These are phyloP conservation scores for Rhodosporidiobolus sp. DNA, from an alignment of 768 basidiomycete genomes.

Conservation along the genomic window DNA sequence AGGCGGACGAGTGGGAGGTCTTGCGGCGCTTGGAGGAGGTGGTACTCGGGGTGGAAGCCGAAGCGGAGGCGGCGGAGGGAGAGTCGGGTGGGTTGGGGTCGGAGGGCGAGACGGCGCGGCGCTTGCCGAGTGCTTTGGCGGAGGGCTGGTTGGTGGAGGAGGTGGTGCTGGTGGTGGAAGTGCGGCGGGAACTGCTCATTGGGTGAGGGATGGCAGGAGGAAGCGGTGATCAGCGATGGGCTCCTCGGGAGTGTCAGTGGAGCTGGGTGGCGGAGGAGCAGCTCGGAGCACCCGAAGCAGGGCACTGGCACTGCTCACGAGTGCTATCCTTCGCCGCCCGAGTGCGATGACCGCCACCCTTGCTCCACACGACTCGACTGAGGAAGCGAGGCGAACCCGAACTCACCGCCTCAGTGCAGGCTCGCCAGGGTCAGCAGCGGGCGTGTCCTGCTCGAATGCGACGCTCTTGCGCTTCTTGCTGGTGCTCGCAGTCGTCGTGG, in stretches of 20 bases:
- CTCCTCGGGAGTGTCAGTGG: no score
- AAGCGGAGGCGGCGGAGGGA: background rate
- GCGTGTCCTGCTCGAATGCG: background rate
- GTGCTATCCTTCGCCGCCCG: no score
- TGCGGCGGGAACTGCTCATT: conserved; percentile 16
- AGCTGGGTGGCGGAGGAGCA: background rate
- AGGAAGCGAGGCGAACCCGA: no score
- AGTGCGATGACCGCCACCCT: background rate
- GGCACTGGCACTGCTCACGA: no score
- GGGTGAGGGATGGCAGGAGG: background rate
- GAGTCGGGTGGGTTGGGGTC: background rate
- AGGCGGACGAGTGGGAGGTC: background rate
- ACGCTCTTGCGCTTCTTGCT: conserved; percentile 13
- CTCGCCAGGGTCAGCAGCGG: background rate
- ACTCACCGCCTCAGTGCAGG: conserved; percentile 6
- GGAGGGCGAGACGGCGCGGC: conserved; percentile 40
- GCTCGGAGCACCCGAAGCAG: background rate
- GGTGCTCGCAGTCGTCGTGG: background rate
- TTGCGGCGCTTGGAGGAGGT: conserved; percentile 19
- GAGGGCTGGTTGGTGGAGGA: background rate
- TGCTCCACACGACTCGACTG: background rate
- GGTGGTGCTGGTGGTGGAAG: background rate
- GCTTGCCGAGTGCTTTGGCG: conserved; percentile 40
- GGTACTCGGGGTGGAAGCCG: background rate
- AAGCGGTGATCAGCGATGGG: background rate